Evolutionary conservation across 2,329 filamentous ascomycete species (phyloP), one percentile per base, ranked within the genome.

Genomic region (Endothia cerciana): DNA sequence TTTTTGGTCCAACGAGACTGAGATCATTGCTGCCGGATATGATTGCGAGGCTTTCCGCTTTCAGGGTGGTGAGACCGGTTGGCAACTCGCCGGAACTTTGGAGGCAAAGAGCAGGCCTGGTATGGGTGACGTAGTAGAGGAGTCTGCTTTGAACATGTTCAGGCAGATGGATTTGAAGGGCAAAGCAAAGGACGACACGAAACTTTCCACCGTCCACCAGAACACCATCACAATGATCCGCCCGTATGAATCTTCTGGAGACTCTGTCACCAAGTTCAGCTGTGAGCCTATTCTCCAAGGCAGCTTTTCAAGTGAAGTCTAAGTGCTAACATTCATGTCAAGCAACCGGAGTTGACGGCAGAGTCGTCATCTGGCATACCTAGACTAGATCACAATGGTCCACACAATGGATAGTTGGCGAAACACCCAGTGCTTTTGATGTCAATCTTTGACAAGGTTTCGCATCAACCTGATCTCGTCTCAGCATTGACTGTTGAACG

Each of bases 81-180:
- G 95, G 95, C 86, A 93, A 74, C 82, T 97, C 45, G 87, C 85
- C 43, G 94, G 93, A 40, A 90, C 92, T 4, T 81, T 98, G 68
- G 94, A 97, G 80, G 82, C 83, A 59, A 93, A 94, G 79, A 83
- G 86, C 60, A 81, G 85, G 5, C 82, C 85, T 36, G 89, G 86
- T 51, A 77, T 83, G 64, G 88, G 85, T 65, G 86, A 87, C 64
- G 81, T 82, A 66, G 86, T 91, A 40, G 95, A 98, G 79, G 95
- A 98, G 77, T 95, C 91, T 70, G 95, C 95, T 30, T 82, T 97
- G 77, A 97, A 98, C 79, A 97, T 98, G 93, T 99, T 99, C 82
- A 88, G 89, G 74, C 94, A 97, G 82, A 98, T 99, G 95, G 95
- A 99, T 79, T 85, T 99, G 70, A 97, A 95, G 85, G 95, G 95